Percentiles rank a stretch among this genome's conserved stretches.
Evolutionary conservation across 257 asterid species (phyloP).

Genomic region (Lavandula angustifolia): DNA sequence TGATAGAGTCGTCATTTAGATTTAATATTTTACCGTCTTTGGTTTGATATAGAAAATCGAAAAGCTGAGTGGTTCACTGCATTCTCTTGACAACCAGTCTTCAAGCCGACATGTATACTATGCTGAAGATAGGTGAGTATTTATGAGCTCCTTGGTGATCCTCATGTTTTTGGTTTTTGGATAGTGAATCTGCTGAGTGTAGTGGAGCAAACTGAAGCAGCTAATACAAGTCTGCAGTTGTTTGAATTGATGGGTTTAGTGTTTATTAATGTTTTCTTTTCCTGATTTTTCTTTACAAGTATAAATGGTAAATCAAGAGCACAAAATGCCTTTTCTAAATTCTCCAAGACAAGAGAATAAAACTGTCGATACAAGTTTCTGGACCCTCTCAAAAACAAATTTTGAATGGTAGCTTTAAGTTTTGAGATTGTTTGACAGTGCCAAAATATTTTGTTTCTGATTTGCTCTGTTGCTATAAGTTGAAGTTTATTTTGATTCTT

Average conservation of each 20-base stretch:
- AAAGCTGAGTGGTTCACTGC: conserved; percentile 54
- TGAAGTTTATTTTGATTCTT: neutral
- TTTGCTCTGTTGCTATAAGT: neutral
- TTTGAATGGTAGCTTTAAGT: neutral
- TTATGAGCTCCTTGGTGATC: conserved; percentile 19
- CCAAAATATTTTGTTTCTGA: neutral
- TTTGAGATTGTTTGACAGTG: neutral
- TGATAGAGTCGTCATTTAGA: neutral
- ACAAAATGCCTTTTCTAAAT: neutral
- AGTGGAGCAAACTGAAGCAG: neutral
- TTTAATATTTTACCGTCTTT: conserved; percentile 8
- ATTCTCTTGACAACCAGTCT: conserved; percentile 53
- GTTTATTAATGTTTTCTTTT: neutral
- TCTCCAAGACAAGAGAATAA: too few species aligned
- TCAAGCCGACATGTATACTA: conserved; percentile 62
- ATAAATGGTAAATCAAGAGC: neutral
- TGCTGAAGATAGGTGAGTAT: conserved; percentile 77
- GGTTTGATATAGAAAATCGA: conserved; percentile 75
- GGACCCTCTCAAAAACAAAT: neutral
- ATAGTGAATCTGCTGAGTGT: neutral
- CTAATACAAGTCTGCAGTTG: neutral
- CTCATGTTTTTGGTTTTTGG: neutral
- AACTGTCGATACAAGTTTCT: too few species aligned
- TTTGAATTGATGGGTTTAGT: neutral
- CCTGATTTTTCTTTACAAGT: neutral